A percentile compares a stretch with the other conserved stretches of the same genome.
Conservation (phyloP, 2,329 filamentous ascomycete genomes). For the Fusarium incarnatum region DNA sequence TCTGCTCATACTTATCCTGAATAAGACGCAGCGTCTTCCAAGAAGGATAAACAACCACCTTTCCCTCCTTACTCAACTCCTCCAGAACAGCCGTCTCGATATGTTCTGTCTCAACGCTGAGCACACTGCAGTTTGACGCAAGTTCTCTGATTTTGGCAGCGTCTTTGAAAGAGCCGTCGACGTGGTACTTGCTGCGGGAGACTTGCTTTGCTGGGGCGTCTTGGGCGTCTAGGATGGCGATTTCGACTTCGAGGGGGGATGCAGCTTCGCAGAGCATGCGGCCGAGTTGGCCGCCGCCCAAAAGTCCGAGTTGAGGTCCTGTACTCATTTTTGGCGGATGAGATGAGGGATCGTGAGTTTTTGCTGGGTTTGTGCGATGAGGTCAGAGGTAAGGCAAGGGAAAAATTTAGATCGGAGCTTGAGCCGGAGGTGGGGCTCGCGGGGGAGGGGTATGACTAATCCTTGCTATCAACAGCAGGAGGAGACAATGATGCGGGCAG, state of each 20-base stretch:
- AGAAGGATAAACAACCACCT: conserved; percentile 74
- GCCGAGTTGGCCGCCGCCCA: conserved; percentile 80
- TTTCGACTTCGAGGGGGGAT: conserved; percentile 75
- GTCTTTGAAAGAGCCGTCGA: conserved; percentile 90
- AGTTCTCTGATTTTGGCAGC: conserved; percentile 80
- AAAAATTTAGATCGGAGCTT: conserved; percentile 29
- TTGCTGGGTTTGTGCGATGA: conserved; percentile 21
- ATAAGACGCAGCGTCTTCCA: conserved; percentile 90
- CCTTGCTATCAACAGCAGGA: too few relatives aligned
- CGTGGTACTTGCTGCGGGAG: conserved; percentile 77
- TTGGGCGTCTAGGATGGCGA: conserved; percentile 82
- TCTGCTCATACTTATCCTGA: conserved; percentile 94
- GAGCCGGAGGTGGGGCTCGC: conserved; percentile 1
- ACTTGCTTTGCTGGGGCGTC: conserved; percentile 87
- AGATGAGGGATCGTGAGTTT: not conserved
- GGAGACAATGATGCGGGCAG: not conserved
- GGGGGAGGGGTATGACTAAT: conserved; percentile 5
- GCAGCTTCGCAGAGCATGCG: conserved; percentile 96
- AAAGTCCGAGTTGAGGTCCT: conserved; percentile 57
- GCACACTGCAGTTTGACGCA: conserved; percentile 79
- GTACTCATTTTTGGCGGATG: conserved; percentile 12
- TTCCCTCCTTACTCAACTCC: conserved; percentile 76
- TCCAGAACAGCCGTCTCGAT: conserved; percentile 91
- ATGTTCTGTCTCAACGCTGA: conserved; percentile 96
- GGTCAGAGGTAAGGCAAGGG: conserved; percentile 12